Conservation (phyloP, 139 green algal species). For the Limnomonas spitsbergensis region DNA sequence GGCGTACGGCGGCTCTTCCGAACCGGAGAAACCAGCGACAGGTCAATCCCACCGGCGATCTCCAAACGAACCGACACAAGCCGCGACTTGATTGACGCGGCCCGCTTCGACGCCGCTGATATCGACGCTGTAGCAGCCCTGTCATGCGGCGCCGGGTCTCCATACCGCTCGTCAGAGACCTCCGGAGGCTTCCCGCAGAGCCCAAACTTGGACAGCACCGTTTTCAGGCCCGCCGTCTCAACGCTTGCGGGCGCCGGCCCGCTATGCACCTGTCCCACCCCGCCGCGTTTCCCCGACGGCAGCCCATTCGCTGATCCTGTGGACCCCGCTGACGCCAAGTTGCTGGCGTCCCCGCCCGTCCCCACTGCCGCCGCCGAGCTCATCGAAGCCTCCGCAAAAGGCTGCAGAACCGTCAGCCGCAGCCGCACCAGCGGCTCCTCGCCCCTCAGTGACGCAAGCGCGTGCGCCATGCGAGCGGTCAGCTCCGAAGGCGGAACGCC, state of each 20-base stretch:
- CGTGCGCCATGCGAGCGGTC: conserved; percentile 41
- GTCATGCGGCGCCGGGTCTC: neutral
- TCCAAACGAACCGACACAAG: conserved; percentile 50
- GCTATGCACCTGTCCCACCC: neutral
- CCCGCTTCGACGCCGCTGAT: neutral
- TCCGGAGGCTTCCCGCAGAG: conserved; percentile 33
- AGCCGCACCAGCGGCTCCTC: conserved; percentile 62
- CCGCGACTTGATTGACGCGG: neutral
- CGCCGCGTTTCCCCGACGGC: neutral
- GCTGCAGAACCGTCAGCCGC: conserved; percentile 20
- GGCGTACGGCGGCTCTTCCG: conserved; percentile 65
- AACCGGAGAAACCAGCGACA: conserved; percentile 42
- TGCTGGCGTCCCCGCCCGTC: neutral
- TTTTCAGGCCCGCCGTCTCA: neutral
- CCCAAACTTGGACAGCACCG: conserved; percentile 42
- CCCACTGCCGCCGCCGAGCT: neutral
- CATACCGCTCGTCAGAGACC: conserved; percentile 10
- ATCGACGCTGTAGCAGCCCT: neutral
- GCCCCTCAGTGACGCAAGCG: conserved; percentile 59
- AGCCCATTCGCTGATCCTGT: neutral
- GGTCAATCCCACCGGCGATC: conserved; percentile 60
- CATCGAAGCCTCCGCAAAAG: neutral
- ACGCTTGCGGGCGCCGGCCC: neutral
- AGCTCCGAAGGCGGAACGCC: neutral
- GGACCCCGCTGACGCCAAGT: neutral